Base-by-base conservation (phyloP, 345 rosid species). In the Clausena lansium region DNA sequence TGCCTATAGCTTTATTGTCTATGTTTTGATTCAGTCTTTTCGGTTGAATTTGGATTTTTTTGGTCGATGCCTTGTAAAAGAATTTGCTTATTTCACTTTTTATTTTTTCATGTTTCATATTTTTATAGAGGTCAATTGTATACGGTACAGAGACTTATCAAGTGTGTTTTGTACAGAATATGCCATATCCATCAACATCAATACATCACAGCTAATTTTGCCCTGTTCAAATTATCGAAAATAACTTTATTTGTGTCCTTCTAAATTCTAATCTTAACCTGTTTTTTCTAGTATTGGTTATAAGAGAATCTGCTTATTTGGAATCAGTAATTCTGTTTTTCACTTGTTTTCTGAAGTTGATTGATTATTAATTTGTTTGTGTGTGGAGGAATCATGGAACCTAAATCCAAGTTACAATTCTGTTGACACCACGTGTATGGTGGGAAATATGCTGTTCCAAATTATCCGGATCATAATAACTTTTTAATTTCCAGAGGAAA, bases 151-250 rank as follows among this genome's bases (percentile, higher is more conserved):
- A 33, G 28, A 9, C 17, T 10, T 52, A 52, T 17, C 57, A 55
- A 33, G 19, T 67, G 36, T 76, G 27, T 35, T 33, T 54, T 27
- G 36, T 67, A 27, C 47, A 2, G 72, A 65, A 66, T 54, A 54
- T 66, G 72, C 55, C 54, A 54, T 64, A 30, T 76, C 41, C n/a
- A 28, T 77, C 66, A 67, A 9, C 19, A 67, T 68, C 67, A 38
- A 25, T 20, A 17, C 19, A 57, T 68, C 58, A 11, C 38, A 10
- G 41, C 19, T 74, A n/a, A 20, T 28, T 11, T 59, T 59, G 66
- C 7, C 50, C 6, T 45, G 41, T 64, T 61, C 27, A 24, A 5
- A 39, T 55, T 39, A 27, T 73, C 73, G 15, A 5, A 30, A 79
- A 67, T 73, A 57, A 17, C 50, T 60, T 32, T 75, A 41, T 68